Base-by-base conservation (phyloP, 345 rosid genomes). In the Euclidium syriacum region DNA sequence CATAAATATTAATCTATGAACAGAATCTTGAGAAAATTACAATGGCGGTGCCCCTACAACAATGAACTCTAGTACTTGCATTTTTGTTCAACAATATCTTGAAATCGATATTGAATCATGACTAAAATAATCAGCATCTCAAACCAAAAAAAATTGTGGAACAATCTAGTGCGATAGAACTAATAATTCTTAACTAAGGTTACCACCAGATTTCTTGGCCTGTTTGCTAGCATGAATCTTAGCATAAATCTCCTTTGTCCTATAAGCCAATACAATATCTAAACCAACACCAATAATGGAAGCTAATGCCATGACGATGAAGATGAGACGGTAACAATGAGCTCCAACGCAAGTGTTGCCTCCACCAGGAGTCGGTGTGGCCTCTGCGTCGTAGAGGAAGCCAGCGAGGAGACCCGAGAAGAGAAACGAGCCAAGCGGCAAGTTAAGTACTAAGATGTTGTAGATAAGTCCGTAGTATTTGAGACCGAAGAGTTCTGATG, bases 401-500 rank as follows among this genome's bases (percentile, higher is more conserved):
- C 96, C 97, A 0, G 99, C 96, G 1, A 90, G 95, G 26, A 94
- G 73, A 56, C 99, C 96, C 0, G 97, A 94, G 66, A 94, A 94
- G 62, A 87, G 95, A 71, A 90, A 83, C 40, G 97, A 94, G 15
- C 99, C 99, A 0, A 94, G 86, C 4, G 97, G 97, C 11, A 92
- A 86, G 75, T 89, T 92, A 75, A 92, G 98, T 58, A 89, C 79
- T 46, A 92, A 62, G 32, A 90, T 69, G 77, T 94, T 94, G 81
- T 92, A 90, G 52, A 90, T 68, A 14, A 94, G 83, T 26, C 99
- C 97, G 1, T 87, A 92, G 67, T 82, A 80, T 67, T 87, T 92
- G 26, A 92, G 94, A 40, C 99, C 99, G 30, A 92, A 92, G 30
- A 92, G 91, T 72, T 92, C 99, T 0, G 98, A 92, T 20, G 99